These are phyloP conservation scores for Leccinum sublutescens DNA, from an alignment of 768 basidiomycete species.

Conservation along the genomic window DNA sequence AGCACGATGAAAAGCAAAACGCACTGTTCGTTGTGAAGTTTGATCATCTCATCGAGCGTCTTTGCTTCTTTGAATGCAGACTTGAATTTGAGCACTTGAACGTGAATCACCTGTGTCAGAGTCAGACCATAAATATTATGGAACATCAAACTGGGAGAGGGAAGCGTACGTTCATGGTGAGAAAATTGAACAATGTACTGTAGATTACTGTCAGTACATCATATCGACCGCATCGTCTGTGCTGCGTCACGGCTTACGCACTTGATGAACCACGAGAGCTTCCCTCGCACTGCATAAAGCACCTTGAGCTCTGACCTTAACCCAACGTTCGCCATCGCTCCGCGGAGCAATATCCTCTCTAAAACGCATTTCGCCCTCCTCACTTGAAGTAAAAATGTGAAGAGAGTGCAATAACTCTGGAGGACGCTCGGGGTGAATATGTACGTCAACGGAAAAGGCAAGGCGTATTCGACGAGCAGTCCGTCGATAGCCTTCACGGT, in stretches of 20 bases:
- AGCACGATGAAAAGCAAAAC: conserved; percentile 22
- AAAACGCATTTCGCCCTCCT: conserved; percentile 68
- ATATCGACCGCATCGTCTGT: too few species aligned
- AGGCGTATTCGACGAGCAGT: conserved; percentile 71
- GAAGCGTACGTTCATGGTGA: conserved; percentile 64
- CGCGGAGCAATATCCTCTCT: conserved; percentile 66
- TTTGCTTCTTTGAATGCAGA: conserved; percentile 47
- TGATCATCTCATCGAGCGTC: conserved; percentile 78
- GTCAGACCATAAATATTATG: background rate
- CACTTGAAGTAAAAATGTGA: conserved; percentile 72
- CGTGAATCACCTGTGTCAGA: conserved; percentile 59
- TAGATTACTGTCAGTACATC: conserved; percentile 2
- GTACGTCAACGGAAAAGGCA: conserved; percentile 80
- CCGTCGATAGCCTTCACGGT: conserved; percentile 68
- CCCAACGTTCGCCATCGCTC: conserved; percentile 37
- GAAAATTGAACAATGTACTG: conserved; percentile 66
- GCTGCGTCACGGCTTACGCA: conserved; percentile 37
- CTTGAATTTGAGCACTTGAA: conserved; percentile 60
- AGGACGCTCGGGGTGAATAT: conserved; percentile 60
- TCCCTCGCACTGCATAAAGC: conserved; percentile 74
- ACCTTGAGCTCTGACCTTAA: conserved; percentile 54
- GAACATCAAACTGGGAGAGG: background rate
- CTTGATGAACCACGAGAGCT: conserved; percentile 85
- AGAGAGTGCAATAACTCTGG: conserved; percentile 62
- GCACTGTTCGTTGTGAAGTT: conserved; percentile 67